phyloP scores from a whole-genome alignment of 768 basidiomycete species.

The Kwoniella botswanensis region DNA sequence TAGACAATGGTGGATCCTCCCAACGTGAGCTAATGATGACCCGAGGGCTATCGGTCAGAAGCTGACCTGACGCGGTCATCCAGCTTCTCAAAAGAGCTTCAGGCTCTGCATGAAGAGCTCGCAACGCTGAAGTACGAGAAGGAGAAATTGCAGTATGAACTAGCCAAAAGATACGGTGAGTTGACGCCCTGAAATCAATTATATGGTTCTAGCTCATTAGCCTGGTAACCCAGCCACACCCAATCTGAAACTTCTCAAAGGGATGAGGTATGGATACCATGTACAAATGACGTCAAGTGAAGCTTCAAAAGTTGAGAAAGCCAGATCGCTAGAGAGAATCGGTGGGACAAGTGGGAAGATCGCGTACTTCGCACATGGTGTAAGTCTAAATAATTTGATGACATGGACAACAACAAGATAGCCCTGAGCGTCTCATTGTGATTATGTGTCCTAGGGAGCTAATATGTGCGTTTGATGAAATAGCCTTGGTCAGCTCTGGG shows the following conservation, averaged over 20 bases:
- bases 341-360: constrained; percentile 29
- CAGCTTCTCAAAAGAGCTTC: constrained; percentile 38
- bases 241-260: constrained; percentile 20
- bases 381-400: constrained; percentile 16
- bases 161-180: constrained; percentile 36
- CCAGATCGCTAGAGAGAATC: constrained; percentile 36
- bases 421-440: no score
- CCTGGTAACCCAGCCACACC: constrained; percentile 14
- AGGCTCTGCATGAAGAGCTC: constrained; percentile 29
- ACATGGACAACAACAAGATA: not conserved
- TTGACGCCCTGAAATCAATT: not conserved
- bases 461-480: not conserved
- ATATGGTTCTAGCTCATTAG: no score
- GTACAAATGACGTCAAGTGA: constrained; percentile 32
- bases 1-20: constrained; percentile 49
- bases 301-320: constrained; percentile 36
- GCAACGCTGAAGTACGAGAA: constrained; percentile 25
- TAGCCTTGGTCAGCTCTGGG: constrained; percentile 53
- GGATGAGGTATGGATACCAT: constrained; percentile 33
- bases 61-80: not conserved
- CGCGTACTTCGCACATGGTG: constrained; percentile 41
- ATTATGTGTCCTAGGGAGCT: not conserved
- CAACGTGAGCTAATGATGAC: constrained; percentile 33
- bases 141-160: constrained; percentile 35
- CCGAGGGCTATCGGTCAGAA: not conserved